Evolutionary conservation across 257 asterid genomes (phyloP), one percentile per base, ranked within the genome.

Genomic region (Nyctanthes arbortristis): DNA sequence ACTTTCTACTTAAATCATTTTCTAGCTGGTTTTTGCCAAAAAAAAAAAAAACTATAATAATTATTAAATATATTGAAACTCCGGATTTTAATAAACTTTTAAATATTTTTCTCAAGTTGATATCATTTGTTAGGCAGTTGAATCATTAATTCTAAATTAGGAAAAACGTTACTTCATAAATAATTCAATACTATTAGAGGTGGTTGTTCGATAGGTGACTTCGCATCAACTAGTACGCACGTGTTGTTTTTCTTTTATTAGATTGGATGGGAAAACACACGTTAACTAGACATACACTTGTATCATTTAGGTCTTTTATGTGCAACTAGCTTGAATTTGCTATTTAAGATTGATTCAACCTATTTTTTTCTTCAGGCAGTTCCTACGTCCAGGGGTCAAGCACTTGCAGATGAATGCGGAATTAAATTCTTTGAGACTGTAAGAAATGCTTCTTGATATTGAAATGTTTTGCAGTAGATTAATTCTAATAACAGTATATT

Each of bases 391-490:
- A 92, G 79, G 80, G 98, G 98, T 71, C 96, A 92, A 81, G 98
- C 97, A 62, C 87, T 92, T 5, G 98, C 98, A 13, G 98, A 92
- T 84, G 98, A 92, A 84, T 92, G 86, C 16, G 96, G 96, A 69
- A 92, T 92, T 67, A 92, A 92, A 75, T 92, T 92, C 87, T 92
- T 88, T 59, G 96, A 89, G 88, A 89, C 97, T 25, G 98, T 92
- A 81, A 89, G 96, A 75, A 67, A 7, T 72, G 54, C 35, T 63
- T 62, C 35, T 57, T 64, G 14, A 29, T 68, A 61, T 58, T 70
- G 45, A 34, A 54, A 67, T 69, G 33, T 55, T 18, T 27, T 56
- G 24, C 54, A 12, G 33, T n/a, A 61, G 49, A 25, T 69, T 56
- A 49, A 33, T 37, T 65, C 76, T 71, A 71, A 74, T 75, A 65